Evolutionary conservation across 1,284 basidiomycete genomes (phyloP).

Genomic region (Termitomyces sp.): DNA sequence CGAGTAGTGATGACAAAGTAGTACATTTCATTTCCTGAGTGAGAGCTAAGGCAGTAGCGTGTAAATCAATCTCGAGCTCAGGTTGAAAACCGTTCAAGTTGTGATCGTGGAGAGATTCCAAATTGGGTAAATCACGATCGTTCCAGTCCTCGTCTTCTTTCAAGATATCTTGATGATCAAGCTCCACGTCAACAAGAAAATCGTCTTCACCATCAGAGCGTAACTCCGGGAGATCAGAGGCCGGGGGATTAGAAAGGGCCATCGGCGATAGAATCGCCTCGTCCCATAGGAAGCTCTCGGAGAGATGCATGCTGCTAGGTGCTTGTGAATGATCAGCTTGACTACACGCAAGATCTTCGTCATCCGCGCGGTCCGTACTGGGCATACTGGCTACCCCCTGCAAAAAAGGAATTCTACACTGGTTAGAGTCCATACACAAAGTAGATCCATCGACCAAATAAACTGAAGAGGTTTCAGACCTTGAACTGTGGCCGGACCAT

Average conservation of each 20-base stretch:
- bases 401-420: neutral
- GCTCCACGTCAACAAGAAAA: conserved; percentile 4
- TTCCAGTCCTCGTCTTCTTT: conserved; percentile 8
- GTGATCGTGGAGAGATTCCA: conserved; percentile 1
- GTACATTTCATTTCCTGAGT: neutral
- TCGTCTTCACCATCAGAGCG: conserved; percentile 8
- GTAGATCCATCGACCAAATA: conserved; percentile 3
- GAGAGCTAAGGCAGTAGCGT: neutral
- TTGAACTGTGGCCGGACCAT: conserved; percentile 46
- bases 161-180: conserved; percentile 8
- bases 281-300: conserved; percentile 15
- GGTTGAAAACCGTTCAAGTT: neutral
- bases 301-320: neutral
- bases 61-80: neutral
- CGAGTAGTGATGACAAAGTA: conserved; percentile 2
- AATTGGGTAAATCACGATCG: conserved; percentile 8
- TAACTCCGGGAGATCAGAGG: conserved; percentile 3
- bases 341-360: conserved; percentile 24
- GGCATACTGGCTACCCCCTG: conserved; percentile 14
- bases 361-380: conserved; percentile 20
- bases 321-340: conserved; percentile 11
- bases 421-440: neutral
- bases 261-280: conserved; percentile 7
- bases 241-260: neutral
- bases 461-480: conserved; percentile 30